These are phyloP conservation scores for Epipyxis sp. DNA, from an alignment of 108 stramenopile genomes.

Conservation along the genomic window DNA sequence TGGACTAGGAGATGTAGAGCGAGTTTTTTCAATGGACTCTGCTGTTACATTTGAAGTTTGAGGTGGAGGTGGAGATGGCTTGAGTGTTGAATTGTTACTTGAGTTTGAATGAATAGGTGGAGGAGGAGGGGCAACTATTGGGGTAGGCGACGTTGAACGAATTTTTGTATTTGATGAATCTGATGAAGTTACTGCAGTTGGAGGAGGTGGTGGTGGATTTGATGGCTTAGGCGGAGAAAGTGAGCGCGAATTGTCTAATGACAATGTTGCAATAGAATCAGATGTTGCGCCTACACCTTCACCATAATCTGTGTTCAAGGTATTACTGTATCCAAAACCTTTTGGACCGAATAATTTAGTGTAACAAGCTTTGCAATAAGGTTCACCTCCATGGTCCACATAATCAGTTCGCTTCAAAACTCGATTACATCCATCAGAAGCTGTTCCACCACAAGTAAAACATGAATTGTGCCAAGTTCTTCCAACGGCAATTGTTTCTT, in stretches of 20 bases:
- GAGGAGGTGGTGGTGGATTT: background rate
- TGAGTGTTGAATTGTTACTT: background rate
- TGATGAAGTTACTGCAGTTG: background rate
- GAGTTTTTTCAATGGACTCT: background rate
- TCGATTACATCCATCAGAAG: background rate
- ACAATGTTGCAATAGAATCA: background rate
- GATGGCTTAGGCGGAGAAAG: background rate
- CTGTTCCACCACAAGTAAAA: constrained; percentile 6
- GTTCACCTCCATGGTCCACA: background rate
- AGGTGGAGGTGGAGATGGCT: background rate
- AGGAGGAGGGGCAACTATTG: background rate
- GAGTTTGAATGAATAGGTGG: background rate
- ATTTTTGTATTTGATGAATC: background rate
- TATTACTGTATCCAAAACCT: background rate
- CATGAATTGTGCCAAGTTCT: background rate
- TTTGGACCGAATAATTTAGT: background rate
- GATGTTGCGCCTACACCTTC: background rate
- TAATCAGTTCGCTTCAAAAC: constrained; percentile 15
- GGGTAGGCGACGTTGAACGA: background rate
- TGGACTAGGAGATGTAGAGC: background rate
- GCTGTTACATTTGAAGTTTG: background rate
- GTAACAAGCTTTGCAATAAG: constrained; percentile 10
- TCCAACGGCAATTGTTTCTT: constrained; percentile 3
- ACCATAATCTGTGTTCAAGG: background rate
- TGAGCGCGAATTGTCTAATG: background rate